These are phyloP conservation scores for Geum urbanum DNA, from an alignment of 306 rosid genomes.

Conservation along the genomic window DNA sequence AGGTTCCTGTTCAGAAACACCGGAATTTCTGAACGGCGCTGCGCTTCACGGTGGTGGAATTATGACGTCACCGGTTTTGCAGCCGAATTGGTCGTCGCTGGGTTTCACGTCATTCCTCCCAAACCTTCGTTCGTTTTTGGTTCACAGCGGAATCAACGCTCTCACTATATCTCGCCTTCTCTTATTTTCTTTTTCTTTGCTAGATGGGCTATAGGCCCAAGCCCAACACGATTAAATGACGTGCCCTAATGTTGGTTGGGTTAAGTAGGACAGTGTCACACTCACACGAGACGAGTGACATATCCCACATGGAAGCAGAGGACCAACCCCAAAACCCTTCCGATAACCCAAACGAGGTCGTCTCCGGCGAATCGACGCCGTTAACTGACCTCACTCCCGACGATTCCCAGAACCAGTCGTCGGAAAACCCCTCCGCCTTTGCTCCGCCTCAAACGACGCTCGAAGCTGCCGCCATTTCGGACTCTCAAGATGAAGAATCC, in stretches of 20 bases:
- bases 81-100: neutral
- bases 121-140: neutral
- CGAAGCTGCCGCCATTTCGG: constrained; percentile 34
- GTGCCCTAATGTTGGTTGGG: neutral
- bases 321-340: constrained; percentile 30
- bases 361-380: constrained; percentile 39
- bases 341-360: constrained; percentile 32
- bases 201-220: neutral
- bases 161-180: neutral
- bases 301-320: constrained; percentile 19
- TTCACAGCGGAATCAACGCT: neutral
- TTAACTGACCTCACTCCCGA: constrained; percentile 35
- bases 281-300: neutral
- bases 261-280: neutral
- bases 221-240: neutral
- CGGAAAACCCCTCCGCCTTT: constrained; percentile 14
- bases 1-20: neutral
- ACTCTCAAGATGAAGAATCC: constrained; percentile 57
- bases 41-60: neutral
- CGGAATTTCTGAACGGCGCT: neutral
- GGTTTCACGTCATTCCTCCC: neutral
- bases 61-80: neutral
- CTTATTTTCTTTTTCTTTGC: no score
- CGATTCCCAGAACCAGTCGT: constrained; percentile 37
- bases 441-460: constrained; percentile 40